These are phyloP conservation scores for Noccaea caerulescens DNA, from an alignment of 345 rosid species.

Conservation along the genomic window DNA sequence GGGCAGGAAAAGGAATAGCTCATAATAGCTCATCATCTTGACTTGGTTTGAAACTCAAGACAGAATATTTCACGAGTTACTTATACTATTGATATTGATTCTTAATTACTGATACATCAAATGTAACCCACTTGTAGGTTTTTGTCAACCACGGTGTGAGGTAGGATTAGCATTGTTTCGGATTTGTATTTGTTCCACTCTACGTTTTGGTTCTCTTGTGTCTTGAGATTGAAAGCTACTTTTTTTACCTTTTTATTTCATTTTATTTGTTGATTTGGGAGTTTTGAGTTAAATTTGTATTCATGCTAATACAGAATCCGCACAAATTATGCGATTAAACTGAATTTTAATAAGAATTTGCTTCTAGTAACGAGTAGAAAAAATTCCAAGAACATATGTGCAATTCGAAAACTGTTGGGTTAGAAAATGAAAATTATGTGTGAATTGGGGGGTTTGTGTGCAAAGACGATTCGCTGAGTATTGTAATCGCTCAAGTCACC, in stretches of 20 bases:
- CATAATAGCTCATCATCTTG: constrained; percentile 13
- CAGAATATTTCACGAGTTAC: constrained; percentile 8
- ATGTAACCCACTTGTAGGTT: constrained; percentile 28
- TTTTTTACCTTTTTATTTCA: neutral
- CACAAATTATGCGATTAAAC: neutral
- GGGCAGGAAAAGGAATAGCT: constrained; percentile 32
- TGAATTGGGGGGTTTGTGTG: neutral
- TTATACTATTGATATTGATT: constrained; percentile 15
- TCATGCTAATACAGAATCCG: neutral
- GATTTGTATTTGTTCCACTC: constrained; percentile 21
- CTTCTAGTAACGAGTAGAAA: neutral
- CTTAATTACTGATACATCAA: constrained; percentile 25
- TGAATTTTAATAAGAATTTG: neutral
- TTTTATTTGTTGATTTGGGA: neutral
- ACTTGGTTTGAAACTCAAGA: constrained; percentile 14
- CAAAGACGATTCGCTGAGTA: neutral
- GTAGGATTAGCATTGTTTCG: constrained; percentile 30
- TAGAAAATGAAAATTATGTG: neutral
- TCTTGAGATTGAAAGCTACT: constrained; percentile 21
- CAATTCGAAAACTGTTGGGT: neutral
- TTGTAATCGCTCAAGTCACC: neutral
- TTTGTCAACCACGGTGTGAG: constrained; percentile 26
- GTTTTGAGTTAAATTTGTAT: neutral
- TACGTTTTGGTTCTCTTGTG: constrained; percentile 3
- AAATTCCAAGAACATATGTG: too few species aligned